Evolutionary conservation across 345 rosid species (phyloP).

Genomic region (Heritiera littoralis): DNA sequence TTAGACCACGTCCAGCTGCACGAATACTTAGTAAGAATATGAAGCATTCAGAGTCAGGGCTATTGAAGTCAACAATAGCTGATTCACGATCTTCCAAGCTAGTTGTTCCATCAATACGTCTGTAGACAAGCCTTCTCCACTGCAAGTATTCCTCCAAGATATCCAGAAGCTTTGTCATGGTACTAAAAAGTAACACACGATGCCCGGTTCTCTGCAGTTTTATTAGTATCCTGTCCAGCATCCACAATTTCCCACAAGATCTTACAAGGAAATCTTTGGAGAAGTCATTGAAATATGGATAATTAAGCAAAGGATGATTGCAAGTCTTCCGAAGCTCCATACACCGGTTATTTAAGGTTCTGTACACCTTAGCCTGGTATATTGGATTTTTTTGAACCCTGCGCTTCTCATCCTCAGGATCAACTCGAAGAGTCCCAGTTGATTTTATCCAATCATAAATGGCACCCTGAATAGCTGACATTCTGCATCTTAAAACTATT

Average conservation of each 20-base stretch:
- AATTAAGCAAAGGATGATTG: slow-evolving; percentile 97
- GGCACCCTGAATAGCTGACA: slow-evolving; percentile 97
- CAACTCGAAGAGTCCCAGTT: slow-evolving; percentile 93
- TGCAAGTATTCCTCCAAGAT: slow-evolving; percentile 97
- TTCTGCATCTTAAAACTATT: slow-evolving; percentile 87
- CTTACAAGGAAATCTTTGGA: slow-evolving; percentile 92
- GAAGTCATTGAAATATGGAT: slow-evolving; percentile 77
- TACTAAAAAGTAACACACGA: slow-evolving; percentile 95
- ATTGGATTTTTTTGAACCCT: slow-evolving; percentile 73
- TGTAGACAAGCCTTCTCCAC: slow-evolving; percentile 85
- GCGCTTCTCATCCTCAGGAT: slow-evolving; percentile 91
- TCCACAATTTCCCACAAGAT: slow-evolving; percentile 98
- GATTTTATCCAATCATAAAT: slow-evolving; percentile 99
- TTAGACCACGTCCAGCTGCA: slow-evolving; percentile 99
- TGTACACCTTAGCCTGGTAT: slow-evolving; percentile 78
- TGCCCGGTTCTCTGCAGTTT: slow-evolving; percentile 96
- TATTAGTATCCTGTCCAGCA: slow-evolving; percentile 89
- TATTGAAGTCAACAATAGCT: slow-evolving; percentile 95
- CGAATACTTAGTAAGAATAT: slow-evolving; percentile 97
- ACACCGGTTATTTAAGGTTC: slow-evolving; percentile 87
- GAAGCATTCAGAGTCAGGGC: slow-evolving; percentile 81
- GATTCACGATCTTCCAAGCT: slow-evolving; percentile 99
- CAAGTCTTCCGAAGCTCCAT: slow-evolving; percentile 98
- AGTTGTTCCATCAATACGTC: slow-evolving; percentile 98
- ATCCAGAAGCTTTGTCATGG: slow-evolving; percentile 99